phyloP scores from a whole-genome alignment of 2,329 filamentous ascomycete species.

The Ophiocordyceps camponoti-leonardi region DNA sequence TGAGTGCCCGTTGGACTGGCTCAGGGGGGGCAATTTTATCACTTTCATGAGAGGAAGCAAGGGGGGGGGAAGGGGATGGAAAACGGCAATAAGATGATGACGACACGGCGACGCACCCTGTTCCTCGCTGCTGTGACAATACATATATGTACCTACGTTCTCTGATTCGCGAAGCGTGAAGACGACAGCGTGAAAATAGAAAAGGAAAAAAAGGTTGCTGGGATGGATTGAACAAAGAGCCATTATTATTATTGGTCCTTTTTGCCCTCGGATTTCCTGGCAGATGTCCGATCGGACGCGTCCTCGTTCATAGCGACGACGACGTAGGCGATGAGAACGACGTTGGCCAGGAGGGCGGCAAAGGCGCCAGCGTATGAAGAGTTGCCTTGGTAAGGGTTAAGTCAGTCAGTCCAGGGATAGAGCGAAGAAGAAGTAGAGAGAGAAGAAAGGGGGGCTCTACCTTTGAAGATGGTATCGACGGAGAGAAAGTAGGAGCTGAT shows the following conservation, averaged over 20 bases:
- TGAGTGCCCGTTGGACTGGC: constrained; percentile 1
- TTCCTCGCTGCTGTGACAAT: no score
- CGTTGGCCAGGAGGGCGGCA: constrained; percentile 79
- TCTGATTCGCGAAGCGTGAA: no score
- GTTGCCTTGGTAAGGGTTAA: constrained; percentile 48
- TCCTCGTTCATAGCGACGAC: constrained; percentile 87
- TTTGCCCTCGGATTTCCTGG: constrained; percentile 26
- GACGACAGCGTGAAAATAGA: not conserved
- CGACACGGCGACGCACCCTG: no score
- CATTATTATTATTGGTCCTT: constrained; percentile 26
- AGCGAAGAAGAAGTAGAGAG: not conserved
- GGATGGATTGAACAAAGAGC: not conserved
- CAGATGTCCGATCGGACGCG: constrained; percentile 28
- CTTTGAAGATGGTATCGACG: constrained; percentile 58
- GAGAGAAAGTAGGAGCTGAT: constrained; percentile 81
- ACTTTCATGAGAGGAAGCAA: constrained; percentile 3
- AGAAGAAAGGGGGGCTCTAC: constrained; percentile 32
- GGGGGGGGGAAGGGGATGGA: no score
- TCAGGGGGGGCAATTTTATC: constrained; percentile 3
- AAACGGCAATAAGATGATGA: not conserved
- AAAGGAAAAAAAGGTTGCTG: no score
- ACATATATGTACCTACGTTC: not conserved
- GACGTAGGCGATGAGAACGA: constrained; percentile 80
- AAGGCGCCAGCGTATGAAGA: constrained; percentile 71
- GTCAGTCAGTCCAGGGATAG: not conserved